These are phyloP conservation scores for Epichloe baconii DNA, from an alignment of 2,329 filamentous ascomycete species.

Conservation along the genomic window DNA sequence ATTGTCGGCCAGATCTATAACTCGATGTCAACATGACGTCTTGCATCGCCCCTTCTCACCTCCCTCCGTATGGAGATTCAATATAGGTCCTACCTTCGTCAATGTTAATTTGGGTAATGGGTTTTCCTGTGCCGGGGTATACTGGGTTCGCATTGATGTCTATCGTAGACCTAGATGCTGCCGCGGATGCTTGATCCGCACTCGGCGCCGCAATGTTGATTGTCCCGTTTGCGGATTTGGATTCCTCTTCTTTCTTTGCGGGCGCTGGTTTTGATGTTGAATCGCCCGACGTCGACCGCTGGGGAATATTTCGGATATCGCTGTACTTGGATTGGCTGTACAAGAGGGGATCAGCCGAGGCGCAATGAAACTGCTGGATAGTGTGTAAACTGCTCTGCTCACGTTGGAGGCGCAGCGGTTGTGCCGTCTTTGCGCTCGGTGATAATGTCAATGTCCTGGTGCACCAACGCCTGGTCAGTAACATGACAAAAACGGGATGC, in stretches of 20 bases:
- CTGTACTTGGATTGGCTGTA: slow-evolving; percentile 47
- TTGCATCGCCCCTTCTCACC: not conserved
- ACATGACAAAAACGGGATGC: not conserved
- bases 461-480: not conserved
- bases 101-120: slow-evolving; percentile 63
- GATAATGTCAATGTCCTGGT: slow-evolving; percentile 54
- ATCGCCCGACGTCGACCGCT: slow-evolving; percentile 42
- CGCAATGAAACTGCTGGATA: not conserved
- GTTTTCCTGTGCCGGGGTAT: slow-evolving; percentile 68
- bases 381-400: slow-evolving; percentile 20
- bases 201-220: slow-evolving; percentile 26
- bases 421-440: slow-evolving; percentile 53
- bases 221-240: slow-evolving; percentile 16
- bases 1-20: slow-evolving; percentile 54
- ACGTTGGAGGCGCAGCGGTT: slow-evolving; percentile 46
- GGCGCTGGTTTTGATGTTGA: slow-evolving; percentile 31
- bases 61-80: not conserved
- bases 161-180: slow-evolving; percentile 68
- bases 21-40: not conserved
- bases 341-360: not conserved
- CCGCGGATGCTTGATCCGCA: slow-evolving; percentile 42
- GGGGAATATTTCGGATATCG: slow-evolving; percentile 52
- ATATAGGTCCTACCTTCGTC: slow-evolving; percentile 39
- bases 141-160: slow-evolving; percentile 74
- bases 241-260: slow-evolving; percentile 32